Conservation (phyloP, 129 eudicot species). For the Oenanthe sinensis region DNA sequence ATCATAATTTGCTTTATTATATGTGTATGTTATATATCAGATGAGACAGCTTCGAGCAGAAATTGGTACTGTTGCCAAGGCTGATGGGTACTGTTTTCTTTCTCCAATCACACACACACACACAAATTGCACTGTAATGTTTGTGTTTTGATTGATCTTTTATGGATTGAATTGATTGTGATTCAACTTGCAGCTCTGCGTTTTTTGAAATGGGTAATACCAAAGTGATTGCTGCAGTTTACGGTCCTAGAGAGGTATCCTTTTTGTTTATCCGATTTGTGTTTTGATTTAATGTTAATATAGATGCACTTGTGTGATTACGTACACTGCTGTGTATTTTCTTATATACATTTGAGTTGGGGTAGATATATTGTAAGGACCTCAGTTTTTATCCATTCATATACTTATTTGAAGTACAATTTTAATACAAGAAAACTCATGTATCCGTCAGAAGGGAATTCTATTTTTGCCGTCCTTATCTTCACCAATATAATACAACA, state of each 20-base stretch:
- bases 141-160: background rate
- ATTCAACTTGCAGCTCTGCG: conserved; percentile 51
- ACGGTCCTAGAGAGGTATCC: conserved; percentile 91
- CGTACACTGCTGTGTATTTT: background rate
- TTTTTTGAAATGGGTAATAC: conserved; percentile 94
- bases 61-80: conserved; percentile 69
- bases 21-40: conserved; percentile 22
- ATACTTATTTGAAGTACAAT: too few species aligned
- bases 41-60: conserved; percentile 92
- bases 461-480: background rate
- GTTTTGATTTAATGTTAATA: background rate
- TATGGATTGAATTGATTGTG: background rate
- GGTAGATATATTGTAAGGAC: background rate
- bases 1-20: background rate
- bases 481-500: background rate
- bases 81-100: conserved; percentile 48
- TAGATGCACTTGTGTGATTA: background rate
- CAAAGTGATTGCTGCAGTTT: conserved; percentile 94
- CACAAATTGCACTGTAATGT: background rate
- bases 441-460: background rate
- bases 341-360: background rate
- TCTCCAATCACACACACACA: background rate
- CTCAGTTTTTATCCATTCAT: too few species aligned
- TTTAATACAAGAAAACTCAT: too few species aligned
- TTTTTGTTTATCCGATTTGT: background rate